phyloP scores from a whole-genome alignment of 805 yeast genomes.

The Sugiyamaella floridensis region DNA sequence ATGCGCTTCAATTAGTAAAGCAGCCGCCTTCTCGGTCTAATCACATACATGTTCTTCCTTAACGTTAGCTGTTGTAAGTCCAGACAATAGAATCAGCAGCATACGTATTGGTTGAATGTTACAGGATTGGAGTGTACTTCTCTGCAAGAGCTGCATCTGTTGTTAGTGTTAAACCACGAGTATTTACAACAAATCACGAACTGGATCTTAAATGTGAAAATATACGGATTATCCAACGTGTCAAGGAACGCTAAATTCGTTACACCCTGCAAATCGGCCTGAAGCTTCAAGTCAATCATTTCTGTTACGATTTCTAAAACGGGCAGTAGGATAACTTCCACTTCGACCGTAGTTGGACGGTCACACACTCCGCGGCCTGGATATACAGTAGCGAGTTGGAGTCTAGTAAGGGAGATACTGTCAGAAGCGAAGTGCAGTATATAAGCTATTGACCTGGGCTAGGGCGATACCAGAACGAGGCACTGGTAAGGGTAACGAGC shows the following conservation, averaged over 20 bases:
- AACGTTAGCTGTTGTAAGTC: background rate
- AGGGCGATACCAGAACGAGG: too few relatives aligned
- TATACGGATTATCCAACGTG: conserved; percentile 53
- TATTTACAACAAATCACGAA: conserved; percentile 5
- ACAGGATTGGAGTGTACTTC: conserved; percentile 68
- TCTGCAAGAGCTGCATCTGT: conserved; percentile 66
- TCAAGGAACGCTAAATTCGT: conserved; percentile 56
- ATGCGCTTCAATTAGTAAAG: conserved; percentile 30
- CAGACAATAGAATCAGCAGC: conserved; percentile 5
- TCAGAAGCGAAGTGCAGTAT: too few relatives aligned
- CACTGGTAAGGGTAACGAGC: too few relatives aligned
- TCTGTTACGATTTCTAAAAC: background rate
- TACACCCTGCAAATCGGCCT: conserved; percentile 49
- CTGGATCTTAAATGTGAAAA: conserved; percentile 63
- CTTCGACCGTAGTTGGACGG: too few relatives aligned
- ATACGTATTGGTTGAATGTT: conserved; percentile 54
- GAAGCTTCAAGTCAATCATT: conserved; percentile 30
- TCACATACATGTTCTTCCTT: conserved; percentile 1
- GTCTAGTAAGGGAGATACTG: too few relatives aligned
- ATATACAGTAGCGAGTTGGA: too few relatives aligned
- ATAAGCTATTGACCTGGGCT: too few relatives aligned
- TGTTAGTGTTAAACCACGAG: conserved; percentile 2
- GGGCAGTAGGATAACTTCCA: too few relatives aligned
- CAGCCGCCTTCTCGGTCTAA: too few relatives aligned
- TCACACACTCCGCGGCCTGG: too few relatives aligned